These are phyloP conservation scores for Apophysomyces elegans DNA, from an alignment of 371 early-diverging fungal species.

Conservation along the genomic window DNA sequence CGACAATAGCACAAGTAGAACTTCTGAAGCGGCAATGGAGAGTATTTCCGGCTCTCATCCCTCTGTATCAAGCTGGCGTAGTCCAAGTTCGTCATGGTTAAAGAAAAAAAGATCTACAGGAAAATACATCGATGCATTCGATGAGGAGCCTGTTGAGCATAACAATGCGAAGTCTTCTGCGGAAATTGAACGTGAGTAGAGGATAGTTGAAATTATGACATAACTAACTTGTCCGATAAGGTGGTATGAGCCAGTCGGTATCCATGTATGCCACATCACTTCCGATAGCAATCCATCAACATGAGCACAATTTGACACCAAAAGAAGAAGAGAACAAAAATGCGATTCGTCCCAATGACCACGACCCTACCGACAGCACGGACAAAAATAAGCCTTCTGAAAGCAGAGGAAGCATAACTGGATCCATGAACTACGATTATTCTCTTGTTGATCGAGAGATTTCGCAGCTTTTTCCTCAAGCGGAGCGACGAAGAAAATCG, in stretches of 20 bases:
- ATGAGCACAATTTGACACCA: background rate
- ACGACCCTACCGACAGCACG: constrained; percentile 18
- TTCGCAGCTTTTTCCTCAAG: constrained; percentile 16
- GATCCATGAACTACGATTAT: constrained; percentile 15
- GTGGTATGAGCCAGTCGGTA: constrained; percentile 18
- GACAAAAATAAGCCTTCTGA: constrained; percentile 2
- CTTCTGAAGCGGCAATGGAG: background rate
- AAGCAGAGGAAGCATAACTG: background rate
- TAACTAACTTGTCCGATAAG: constrained; percentile 1
- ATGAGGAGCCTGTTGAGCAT: constrained; percentile 13
- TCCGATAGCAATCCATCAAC: constrained; percentile 30
- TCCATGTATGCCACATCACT: constrained; percentile 35
- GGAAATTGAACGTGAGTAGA: constrained; percentile 1
- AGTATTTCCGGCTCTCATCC: background rate
- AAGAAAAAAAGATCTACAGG: constrained; percentile 15
- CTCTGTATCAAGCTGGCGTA: background rate
- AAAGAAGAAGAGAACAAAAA: constrained; percentile 11
- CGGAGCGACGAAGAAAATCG: constrained; percentile 21
- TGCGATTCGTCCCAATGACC: constrained; percentile 22
- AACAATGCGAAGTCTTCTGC: constrained; percentile 12
- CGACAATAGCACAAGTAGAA: background rate
- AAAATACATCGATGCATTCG: constrained; percentile 17
- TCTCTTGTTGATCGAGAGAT: constrained; percentile 20
- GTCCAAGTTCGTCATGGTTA: constrained; percentile 14
- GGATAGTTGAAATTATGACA: background rate